Conservation (phyloP, 306 rosid species). For the Malus sieversii region DNA sequence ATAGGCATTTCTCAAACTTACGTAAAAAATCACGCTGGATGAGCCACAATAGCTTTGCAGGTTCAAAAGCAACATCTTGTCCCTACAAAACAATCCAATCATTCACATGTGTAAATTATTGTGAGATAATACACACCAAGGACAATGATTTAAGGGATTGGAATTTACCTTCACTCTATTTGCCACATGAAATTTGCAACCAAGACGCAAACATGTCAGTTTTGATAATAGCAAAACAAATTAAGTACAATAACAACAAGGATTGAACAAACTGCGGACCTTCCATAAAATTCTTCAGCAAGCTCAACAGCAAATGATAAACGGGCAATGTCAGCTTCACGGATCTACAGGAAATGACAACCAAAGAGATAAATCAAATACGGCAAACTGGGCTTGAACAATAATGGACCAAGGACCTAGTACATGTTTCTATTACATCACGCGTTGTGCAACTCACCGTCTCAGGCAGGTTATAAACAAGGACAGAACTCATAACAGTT, state of each 20-base stretch:
- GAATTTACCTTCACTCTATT: conserved; percentile 84
- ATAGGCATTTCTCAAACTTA: conserved; percentile 33
- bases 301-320: conserved; percentile 98
- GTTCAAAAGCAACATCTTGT: conserved; percentile 95
- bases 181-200: conserved; percentile 26
- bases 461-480: conserved; percentile 89
- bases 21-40: conserved; percentile 98
- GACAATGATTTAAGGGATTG: conserved; percentile 10
- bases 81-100: conserved; percentile 49
- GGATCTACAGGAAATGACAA: conserved; percentile 55
- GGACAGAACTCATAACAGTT: conserved; percentile 91
- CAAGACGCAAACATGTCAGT: conserved; percentile 35
- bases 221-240: conserved; percentile 4
- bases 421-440: neutral
- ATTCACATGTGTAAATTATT: conserved; percentile 16
- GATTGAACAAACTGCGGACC: conserved; percentile 38
- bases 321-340: conserved; percentile 95
- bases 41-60: conserved; percentile 97
- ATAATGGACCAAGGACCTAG: neutral
- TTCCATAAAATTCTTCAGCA: conserved; percentile 98
- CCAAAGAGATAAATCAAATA: neutral
- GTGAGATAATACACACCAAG: neutral
- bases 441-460: conserved; percentile 45
- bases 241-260: neutral
- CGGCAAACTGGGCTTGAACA: conserved; percentile 1